These are phyloP conservation scores for Alopecurus myosuroides DNA, from an alignment of 176 grass and related monocot species.

Conservation along the genomic window DNA sequence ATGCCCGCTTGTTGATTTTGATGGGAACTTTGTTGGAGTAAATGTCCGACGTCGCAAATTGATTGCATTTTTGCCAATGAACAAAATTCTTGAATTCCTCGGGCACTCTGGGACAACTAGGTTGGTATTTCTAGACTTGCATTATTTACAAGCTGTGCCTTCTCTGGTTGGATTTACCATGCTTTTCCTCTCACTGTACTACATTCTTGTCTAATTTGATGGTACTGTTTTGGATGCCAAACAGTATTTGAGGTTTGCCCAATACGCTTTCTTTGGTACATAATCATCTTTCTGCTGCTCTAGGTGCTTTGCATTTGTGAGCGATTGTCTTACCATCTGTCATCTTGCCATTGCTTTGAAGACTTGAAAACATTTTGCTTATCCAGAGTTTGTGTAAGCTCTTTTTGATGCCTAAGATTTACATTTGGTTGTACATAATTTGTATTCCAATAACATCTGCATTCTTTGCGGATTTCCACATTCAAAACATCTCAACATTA, in stretches of 20 bases:
- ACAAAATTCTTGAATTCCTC: neutral
- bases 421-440: neutral
- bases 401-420: neutral
- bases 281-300: neutral
- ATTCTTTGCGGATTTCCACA: neutral
- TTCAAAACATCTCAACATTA: neutral
- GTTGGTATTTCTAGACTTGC: neutral
- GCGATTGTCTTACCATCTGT: neutral
- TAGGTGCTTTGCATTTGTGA: neutral
- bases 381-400: neutral
- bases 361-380: neutral
- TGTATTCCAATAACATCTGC: neutral
- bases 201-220: neutral
- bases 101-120: neutral
- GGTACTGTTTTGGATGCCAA: neutral
- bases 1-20: neutral
- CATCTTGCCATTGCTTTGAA: neutral
- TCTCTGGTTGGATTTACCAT: neutral
- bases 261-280: neutral
- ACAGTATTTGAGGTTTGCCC: neutral
- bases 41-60: neutral
- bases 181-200: neutral
- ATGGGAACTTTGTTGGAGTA: conserved; percentile 8
- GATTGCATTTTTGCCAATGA: neutral
- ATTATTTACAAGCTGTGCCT: neutral